Evolutionary conservation across 1,284 basidiomycete genomes (phyloP).

Genomic region (Polyporus tsugae): DNA sequence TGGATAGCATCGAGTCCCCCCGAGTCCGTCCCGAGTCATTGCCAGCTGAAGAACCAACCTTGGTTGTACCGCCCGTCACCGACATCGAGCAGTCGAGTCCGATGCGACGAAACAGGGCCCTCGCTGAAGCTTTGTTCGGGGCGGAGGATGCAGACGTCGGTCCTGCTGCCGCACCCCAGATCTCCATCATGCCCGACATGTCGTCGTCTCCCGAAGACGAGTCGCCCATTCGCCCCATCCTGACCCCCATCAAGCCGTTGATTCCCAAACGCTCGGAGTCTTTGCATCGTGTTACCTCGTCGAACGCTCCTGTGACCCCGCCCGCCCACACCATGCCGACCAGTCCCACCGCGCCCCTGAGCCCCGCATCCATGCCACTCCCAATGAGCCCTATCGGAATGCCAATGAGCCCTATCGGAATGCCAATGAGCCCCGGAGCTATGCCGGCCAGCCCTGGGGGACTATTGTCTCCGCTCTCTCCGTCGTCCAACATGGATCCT

Average conservation of each 20-base stretch:
- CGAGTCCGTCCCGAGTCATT: constrained; percentile 40
- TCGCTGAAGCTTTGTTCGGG: constrained; percentile 79
- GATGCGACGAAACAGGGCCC: constrained; percentile 71
- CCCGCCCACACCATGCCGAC: constrained; percentile 19
- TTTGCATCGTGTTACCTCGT: constrained; percentile 16
- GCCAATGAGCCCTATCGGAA: background rate
- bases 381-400: background rate
- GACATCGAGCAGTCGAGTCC: constrained; percentile 46
- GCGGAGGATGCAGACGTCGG: constrained; percentile 49
- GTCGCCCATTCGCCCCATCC: constrained; percentile 14
- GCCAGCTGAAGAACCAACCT: constrained; percentile 38
- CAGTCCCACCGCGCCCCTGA: constrained; percentile 6
- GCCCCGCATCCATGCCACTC: background rate
- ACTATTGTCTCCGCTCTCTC: constrained; percentile 26
- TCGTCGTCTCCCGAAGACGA: constrained; percentile 27
- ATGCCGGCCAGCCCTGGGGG: constrained; percentile 19
- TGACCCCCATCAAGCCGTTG: constrained; percentile 23
- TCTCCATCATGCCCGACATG: constrained; percentile 31
- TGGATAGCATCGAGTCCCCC: constrained; percentile 68
- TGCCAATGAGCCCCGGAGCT: background rate
- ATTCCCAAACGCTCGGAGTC: constrained; percentile 31
- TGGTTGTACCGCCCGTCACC: constrained; percentile 33
- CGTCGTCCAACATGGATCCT: constrained; percentile 31
- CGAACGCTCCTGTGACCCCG: constrained; percentile 13
- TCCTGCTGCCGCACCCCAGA: constrained; percentile 25